phyloP scores from a whole-genome alignment of 176 grass and related monocot species.

The Hyparrhenia diplandra region DNA sequence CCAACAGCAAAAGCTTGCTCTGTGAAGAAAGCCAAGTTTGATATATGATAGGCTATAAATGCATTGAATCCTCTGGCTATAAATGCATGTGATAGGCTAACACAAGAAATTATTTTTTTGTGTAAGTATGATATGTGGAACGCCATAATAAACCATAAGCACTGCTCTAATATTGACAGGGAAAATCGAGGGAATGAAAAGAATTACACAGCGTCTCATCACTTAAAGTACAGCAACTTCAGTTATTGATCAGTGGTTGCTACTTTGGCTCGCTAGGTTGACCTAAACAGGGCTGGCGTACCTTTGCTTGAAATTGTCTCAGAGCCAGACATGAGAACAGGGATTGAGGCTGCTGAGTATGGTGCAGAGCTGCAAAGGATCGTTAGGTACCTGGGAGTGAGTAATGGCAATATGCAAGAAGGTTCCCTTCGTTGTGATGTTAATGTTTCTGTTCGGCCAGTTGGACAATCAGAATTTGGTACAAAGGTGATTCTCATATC shows the following conservation, averaged over 20 bases:
- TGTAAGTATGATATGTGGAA: slow-evolving; percentile 1
- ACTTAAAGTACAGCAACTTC: background rate
- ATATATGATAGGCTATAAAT: too few species aligned
- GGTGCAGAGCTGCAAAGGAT: slow-evolving; percentile 79
- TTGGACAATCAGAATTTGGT: slow-evolving; percentile 77
- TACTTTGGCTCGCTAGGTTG: slow-evolving; percentile 53
- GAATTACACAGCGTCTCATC: background rate
- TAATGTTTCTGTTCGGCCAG: slow-evolving; percentile 75
- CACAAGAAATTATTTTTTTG: background rate
- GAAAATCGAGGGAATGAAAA: slow-evolving; percentile 7
- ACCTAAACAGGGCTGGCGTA: slow-evolving; percentile 86
- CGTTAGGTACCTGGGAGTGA: slow-evolving; percentile 82
- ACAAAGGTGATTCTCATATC: slow-evolving; percentile 61
- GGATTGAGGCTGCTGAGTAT: slow-evolving; percentile 83
- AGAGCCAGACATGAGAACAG: slow-evolving; percentile 80
- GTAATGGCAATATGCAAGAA: slow-evolving; percentile 99
- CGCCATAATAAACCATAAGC: background rate
- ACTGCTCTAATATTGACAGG: background rate
- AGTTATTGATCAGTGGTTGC: slow-evolving; percentile 8
- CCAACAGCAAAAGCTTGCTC: background rate
- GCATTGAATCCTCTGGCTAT: background rate
- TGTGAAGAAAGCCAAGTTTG: background rate
- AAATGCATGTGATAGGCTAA: background rate
- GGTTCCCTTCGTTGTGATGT: slow-evolving; percentile 97
- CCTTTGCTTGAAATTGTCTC: slow-evolving; percentile 95